These are phyloP conservation scores for Saturnispora quitensis DNA, from an alignment of 805 yeast genomes.

Conservation along the genomic window DNA sequence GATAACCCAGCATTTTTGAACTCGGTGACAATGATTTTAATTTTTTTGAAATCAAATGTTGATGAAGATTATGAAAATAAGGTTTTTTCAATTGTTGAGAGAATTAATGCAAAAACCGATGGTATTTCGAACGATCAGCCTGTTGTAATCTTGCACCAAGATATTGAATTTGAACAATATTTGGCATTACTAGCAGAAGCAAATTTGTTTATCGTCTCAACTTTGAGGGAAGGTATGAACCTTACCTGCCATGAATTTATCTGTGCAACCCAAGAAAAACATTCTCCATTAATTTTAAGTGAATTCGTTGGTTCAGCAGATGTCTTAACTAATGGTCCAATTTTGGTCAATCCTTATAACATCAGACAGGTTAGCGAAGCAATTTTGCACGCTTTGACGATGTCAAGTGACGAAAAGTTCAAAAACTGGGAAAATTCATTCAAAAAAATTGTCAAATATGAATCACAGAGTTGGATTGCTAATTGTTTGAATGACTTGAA, in stretches of 20 bases:
- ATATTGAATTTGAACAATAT: conserved; percentile 82
- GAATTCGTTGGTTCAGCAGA: conserved; percentile 95
- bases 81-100: conserved; percentile 65
- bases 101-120: conserved; percentile 71
- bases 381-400: conserved; percentile 54
- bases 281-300: conserved; percentile 76
- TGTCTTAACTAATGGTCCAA: conserved; percentile 59
- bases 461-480: conserved; percentile 67
- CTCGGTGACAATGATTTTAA: conserved; percentile 70
- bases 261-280: conserved; percentile 57
- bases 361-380: conserved; percentile 52
- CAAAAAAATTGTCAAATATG: conserved; percentile 52
- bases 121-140: conserved; percentile 73
- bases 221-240: conserved; percentile 95
- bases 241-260: conserved; percentile 92
- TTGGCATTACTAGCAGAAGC: conserved; percentile 81
- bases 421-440: conserved; percentile 55
- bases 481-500: conserved; percentile 45
- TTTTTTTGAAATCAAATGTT: conserved; percentile 51
- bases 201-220: conserved; percentile 76
- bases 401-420: conserved; percentile 50
- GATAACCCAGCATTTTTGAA: conserved; percentile 64
- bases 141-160: conserved; percentile 80
- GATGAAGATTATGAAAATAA: conserved; percentile 66
- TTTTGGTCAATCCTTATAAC: conserved; percentile 90